Evolutionary conservation across 768 basidiomycete species (phyloP), one percentile per base, ranked within the genome.

Genomic region (Piloderma croceum): DNA sequence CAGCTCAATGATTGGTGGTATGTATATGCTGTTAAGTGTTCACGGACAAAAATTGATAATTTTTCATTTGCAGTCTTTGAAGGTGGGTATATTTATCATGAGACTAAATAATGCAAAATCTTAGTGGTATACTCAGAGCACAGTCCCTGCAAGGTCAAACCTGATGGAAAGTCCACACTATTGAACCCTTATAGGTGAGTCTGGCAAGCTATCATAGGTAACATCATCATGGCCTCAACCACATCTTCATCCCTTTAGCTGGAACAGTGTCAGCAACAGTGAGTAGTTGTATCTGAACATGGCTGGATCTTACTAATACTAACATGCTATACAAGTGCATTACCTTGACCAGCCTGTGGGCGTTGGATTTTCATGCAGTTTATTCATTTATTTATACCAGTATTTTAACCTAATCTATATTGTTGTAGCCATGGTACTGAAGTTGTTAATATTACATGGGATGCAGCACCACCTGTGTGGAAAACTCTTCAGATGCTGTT

Each of bases 261-360:
- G 83, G 83, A 83, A 83, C 50, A 77, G 73, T 38, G 51, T 77
- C 38, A 81, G 73, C 61, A 83, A 83, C 45, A 72, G 81, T 81
- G 35, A 24, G 77, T n/a, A n/a, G n/a, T n/a, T n/a, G n/a, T n/a
- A n/a, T n/a, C n/a, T n/a, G n/a, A n/a, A n/a, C n/a, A n/a, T n/a
- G n/a, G n/a, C n/a, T n/a, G n/a, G n/a, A n/a, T n/a, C n/a, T n/a
- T n/a, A n/a, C n/a, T 52, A 18, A 7, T 6, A 20, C 24, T n/a
- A n/a, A n/a, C n/a, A n/a, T n/a, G n/a, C n/a, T n/a, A 3, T 24
- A 23, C 32, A 29, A 83, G 80, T 83, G 59, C 75, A 82, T 23
- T 83, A 82, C 51, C 76, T 83, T 24, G 80, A 82, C 53, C 79
- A 82, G 50, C 81, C 80, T 4, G 75, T 83, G 25, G 78, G 77